Evolutionary conservation across 2,329 filamentous ascomycete genomes (phyloP).

Genomic region (Exophiala lecanii-corni): DNA sequence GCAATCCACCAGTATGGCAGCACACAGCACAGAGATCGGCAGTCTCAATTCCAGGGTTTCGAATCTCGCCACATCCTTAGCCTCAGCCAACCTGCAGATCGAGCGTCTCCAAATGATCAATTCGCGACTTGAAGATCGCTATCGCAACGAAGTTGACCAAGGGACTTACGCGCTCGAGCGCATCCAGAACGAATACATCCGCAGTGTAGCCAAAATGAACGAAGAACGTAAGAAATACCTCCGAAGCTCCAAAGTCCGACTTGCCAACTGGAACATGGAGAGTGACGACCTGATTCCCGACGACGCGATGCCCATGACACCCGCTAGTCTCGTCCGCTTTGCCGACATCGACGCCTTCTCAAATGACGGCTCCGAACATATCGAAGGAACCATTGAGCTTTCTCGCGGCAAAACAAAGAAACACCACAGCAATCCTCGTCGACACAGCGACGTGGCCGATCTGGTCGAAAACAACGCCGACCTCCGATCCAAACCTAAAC

Average conservation of each 20-base stretch:
- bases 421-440: slow-evolving; percentile 5
- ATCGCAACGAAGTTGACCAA: slow-evolving; percentile 35
- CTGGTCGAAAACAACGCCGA: background rate
- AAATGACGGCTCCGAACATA: slow-evolving; percentile 6
- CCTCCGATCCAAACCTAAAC: slow-evolving; percentile 4
- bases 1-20: slow-evolving; percentile 26
- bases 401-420: slow-evolving; percentile 13
- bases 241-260: slow-evolving; percentile 32
- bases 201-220: slow-evolving; percentile 26
- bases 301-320: slow-evolving; percentile 38
- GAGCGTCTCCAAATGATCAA: slow-evolving; percentile 35
- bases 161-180: slow-evolving; percentile 35
- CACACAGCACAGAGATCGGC: slow-evolving; percentile 35
- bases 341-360: slow-evolving; percentile 32
- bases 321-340: slow-evolving; percentile 38
- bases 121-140: slow-evolving; percentile 33
- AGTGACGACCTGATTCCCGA: slow-evolving; percentile 32
- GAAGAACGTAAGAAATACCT: slow-evolving; percentile 28
- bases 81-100: slow-evolving; percentile 33
- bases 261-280: slow-evolving; percentile 38
- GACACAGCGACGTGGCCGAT: slow-evolving; percentile 3
- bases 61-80: slow-evolving; percentile 37
- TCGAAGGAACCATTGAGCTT: slow-evolving; percentile 22
- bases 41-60: slow-evolving; percentile 40
- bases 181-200: slow-evolving; percentile 36